Conservation (phyloP, 495 filamentous ascomycete species). For the Aspergillus heteromorphus region DNA sequence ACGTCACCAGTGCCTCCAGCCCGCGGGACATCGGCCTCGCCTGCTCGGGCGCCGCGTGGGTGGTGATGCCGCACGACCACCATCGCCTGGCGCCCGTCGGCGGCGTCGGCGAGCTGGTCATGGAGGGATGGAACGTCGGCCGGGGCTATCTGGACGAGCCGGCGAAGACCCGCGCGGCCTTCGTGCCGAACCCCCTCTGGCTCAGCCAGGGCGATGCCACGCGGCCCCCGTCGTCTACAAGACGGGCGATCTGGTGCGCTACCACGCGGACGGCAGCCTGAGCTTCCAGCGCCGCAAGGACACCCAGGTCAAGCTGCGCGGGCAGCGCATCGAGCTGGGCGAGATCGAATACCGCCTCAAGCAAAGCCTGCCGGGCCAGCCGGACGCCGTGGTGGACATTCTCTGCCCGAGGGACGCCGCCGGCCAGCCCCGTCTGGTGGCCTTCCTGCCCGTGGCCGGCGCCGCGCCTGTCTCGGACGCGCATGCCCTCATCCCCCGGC, state of each 20-base stretch:
- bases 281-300: constrained; percentile 68
- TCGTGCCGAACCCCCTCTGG: constrained; percentile 26
- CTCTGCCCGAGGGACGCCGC: constrained; percentile 7
- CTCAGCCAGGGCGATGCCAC: background rate
- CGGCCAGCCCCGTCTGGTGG: constrained; percentile 12
- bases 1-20: constrained; percentile 3
- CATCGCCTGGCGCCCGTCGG: constrained; percentile 32
- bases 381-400: constrained; percentile 11
- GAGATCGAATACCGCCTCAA: constrained; percentile 27
- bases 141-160: constrained; percentile 33
- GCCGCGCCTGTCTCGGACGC: background rate
- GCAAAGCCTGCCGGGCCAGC: constrained; percentile 9
- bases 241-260: constrained; percentile 70
- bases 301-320: constrained; percentile 44
- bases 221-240: constrained; percentile 42
- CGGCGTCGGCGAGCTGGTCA: constrained; percentile 34
- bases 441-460: background rate
- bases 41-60: constrained; percentile 20
- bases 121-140: constrained; percentile 35
- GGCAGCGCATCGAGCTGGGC: constrained; percentile 35
- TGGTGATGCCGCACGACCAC: constrained; percentile 29
- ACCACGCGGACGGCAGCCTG: constrained; percentile 61
- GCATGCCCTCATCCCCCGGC: background rate
- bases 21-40: constrained; percentile 8
- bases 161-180: constrained; percentile 35